Base-by-base conservation (phyloP, 805 yeast species). In the Candida hungchunana region DNA sequence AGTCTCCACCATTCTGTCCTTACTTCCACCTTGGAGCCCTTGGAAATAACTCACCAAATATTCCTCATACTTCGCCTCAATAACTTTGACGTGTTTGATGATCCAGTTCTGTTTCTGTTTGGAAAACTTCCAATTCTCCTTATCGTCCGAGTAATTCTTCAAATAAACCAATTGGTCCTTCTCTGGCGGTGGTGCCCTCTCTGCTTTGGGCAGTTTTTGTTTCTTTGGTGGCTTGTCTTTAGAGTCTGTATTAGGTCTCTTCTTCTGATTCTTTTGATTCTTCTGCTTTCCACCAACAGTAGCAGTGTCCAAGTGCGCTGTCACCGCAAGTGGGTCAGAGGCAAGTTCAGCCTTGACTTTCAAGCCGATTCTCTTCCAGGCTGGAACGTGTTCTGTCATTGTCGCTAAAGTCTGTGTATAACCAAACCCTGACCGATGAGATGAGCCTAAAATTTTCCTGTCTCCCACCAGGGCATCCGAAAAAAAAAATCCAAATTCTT, bases 31-130 rank as follows among this genome's bases (percentile, higher is more conserved):
- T 56, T 80, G 82, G 18, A 84, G 53, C 0, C 82, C 82, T 14
- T 60, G 66, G 14, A 82, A 53, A 48, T 84, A 84, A 6, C 51
- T 53, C 11, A 64, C 42, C 39, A 84, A 56, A 18, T 74, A 71
- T 1, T 53, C 59, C 33, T 71, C 76, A 51, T 81, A 83, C 8
- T 65, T 60, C 0, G 60, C 63, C 3, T 79, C 82, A 16, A 79
- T 74, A 17, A 48, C 43, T 32, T 62, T 67, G 21, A 82, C 58
- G 54, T 84, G 77, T 51, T 77, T 78, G 44, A 85, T 60, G 28
- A 85, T 69, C 95, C 95, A 85, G 53, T 84, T 84, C 59, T 85
- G 95, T 46, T 85, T 84, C 64, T 80, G 89, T 51, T 85, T 85
- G 40, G 87, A 79, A 57, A 85, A 85, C 63, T 85, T 85, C 95